Evolutionary conservation across 495 filamentous ascomycete genomes (phyloP), one percentile per base, ranked within the genome.

Genomic region (Chaetomidium leptoderma): DNA sequence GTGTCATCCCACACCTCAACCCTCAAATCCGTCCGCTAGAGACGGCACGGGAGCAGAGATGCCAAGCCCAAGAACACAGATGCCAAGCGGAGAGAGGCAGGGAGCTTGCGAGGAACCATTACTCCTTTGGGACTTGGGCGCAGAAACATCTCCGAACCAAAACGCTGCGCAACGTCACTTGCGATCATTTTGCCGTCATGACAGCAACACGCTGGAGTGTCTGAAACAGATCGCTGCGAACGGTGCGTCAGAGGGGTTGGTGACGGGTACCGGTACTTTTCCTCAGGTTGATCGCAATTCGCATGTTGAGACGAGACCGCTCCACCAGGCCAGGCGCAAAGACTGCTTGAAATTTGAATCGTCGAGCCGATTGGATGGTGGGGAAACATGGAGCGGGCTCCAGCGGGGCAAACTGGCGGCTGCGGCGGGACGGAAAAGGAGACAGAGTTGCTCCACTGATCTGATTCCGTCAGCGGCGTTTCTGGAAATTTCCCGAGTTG

Each of bases 381-480:
- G 30, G 24, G 27, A 6, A 23, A 10, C n/a, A n/a, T 19, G 27
- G 3, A 16, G 4, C 5, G 46, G 17, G 33, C 9, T 19, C 29
- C 1, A 16, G 4, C 5, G 46, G 17, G 33, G 35, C 23, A 40
- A 29, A 39, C 21, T 23, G 30, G 54, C 35, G 27, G 45, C 54
- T 17, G 36, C 45, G n/a, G 54, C 44, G 44, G 53, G 53, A 48
- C 13, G 50, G 40, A 5, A 24, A 6, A 21, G 19, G 26, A 29
- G 44, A 23, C 1, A 29, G 44, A 23, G 0, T 2, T 7, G 44
- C n/a, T 17, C 44, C 44, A 49, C 54, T 32, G 44, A 42, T 40
- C 45, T 33, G 26, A 24, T 49, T 57, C 44, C 33, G n/a, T 48
- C 33, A 50, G 53, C 35, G 54, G 44, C 36, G 26, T 57, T 57